Base-by-base conservation (phyloP, 2,329 filamentous ascomycete genomes). In the Neurospora sp. region DNA sequence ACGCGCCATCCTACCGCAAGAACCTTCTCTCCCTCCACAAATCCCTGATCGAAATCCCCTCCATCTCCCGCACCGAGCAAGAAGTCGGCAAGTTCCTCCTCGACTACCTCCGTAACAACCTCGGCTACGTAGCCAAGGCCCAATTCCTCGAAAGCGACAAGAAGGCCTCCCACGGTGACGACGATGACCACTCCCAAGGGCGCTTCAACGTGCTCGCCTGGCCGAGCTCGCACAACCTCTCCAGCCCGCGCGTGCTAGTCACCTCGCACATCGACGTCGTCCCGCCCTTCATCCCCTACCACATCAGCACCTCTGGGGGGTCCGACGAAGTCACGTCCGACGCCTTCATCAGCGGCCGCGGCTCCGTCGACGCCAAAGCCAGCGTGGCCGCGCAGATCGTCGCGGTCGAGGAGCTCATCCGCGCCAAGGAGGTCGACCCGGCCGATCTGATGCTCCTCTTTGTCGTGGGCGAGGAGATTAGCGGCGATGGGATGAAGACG, bases 201-300 rank as follows among this genome's bases (percentile, higher is more conserved):
- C 85, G 91, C 58, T 93, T 90, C 83, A 97, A 97, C 76, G 84
- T 97, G 67, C 82, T 94, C 52, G 93, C 93, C 1, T 93, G 84
- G 84, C 82, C 81, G 0, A 79, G 87, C 71, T 85, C 88, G 1
- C 84, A 84, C 42, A 82, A 91, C 15, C 81, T 93, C 13, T 79
- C 67, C 40, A 81, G 84, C 10, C 86, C 89, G 1, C 85, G 84
- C 40, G 82, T 92, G 11, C 82, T 93, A n/a, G 80, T 94, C 1
- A 89, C 89, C 1, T 93, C 90, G 70, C 93, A 97, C 78, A 95
- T 97, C 75, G 94, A 97, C 76, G 86, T 86, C 2, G 90, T 92
- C 0, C 90, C 91, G 0, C 91, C 91, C 0, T 88, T 87, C 78
- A 90, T 92, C 71, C 89, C 89, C 0, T 93, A 93, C 78, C 82